Percentiles rank a stretch among this genome's conserved stretches.
Evolutionary conservation across 805 yeast genomes (phyloP).

Genomic region (Ogataea paraovalis): DNA sequence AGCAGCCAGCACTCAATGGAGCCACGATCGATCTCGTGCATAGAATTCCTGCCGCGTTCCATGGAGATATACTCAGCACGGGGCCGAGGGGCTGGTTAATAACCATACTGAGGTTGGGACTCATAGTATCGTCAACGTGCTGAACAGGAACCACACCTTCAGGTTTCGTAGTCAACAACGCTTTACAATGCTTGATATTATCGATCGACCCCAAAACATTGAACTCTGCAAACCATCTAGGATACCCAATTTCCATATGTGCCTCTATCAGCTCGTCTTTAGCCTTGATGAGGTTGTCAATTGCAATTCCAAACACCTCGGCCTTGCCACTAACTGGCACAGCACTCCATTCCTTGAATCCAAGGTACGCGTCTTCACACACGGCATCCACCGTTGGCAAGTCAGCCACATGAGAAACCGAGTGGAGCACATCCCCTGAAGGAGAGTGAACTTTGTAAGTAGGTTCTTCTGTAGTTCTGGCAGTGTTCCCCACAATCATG

Average conservation of each 20-base stretch:
- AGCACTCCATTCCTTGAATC: conserved; percentile 20
- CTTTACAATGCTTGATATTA: conserved; percentile 30
- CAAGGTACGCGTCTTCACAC: conserved; percentile 12
- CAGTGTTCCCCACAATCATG: conserved; percentile 2
- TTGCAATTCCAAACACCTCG: conserved; percentile 10
- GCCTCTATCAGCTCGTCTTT: conserved; percentile 18
- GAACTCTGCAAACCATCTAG: conserved; percentile 35
- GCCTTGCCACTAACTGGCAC: conserved; percentile 8
- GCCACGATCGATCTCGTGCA: conserved; percentile 37
- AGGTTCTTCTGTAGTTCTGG: not conserved
- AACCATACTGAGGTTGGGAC: conserved; percentile 21
- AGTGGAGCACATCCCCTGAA: conserved; percentile 5
- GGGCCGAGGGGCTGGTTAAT: conserved; percentile 41
- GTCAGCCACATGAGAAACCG: conserved; percentile 3
- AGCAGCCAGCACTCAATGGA: conserved; percentile 48
- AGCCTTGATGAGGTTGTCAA: conserved; percentile 3
- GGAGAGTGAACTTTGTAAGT: conserved; percentile 9
- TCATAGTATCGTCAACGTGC: not conserved
- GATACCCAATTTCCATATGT: conserved; percentile 34
- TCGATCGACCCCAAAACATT: conserved; percentile 30
- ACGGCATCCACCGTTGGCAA: conserved; percentile 3
- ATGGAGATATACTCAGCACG: conserved; percentile 42
- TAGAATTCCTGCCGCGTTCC: conserved; percentile 46
- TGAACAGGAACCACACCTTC: conserved; percentile 23
- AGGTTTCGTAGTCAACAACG: conserved; percentile 16